Percentiles rank a stretch among this genome's conserved stretches.
Conservation (phyloP, 2,329 filamentous ascomycete genomes). For the Cercospora janseana region DNA sequence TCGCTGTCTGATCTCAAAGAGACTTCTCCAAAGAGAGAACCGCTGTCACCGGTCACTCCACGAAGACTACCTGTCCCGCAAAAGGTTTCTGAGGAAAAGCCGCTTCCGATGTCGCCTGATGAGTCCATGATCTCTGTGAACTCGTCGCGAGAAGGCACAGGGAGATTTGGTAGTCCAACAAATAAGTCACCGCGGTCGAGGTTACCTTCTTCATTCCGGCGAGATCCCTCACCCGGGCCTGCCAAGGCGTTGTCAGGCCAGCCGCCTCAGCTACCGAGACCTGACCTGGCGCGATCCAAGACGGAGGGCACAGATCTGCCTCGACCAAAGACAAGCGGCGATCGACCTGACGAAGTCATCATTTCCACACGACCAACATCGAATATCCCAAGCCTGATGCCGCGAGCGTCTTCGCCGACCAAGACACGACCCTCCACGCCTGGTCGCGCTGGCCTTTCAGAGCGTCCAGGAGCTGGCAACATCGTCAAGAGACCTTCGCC, state of each 20-base stretch:
- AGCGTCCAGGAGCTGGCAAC: constrained; percentile 51
- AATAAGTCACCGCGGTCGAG: constrained; percentile 36
- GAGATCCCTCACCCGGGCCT: constrained; percentile 44
- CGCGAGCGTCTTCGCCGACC: constrained; percentile 38
- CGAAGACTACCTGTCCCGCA: constrained; percentile 27
- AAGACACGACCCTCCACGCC: constrained; percentile 44
- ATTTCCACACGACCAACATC: constrained; percentile 39
- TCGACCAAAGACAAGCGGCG: constrained; percentile 33
- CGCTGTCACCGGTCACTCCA: constrained; percentile 26
- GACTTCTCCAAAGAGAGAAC: constrained; percentile 41
- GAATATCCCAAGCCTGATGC: constrained; percentile 49
- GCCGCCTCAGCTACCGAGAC: constrained; percentile 10
- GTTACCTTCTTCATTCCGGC: constrained; percentile 41
- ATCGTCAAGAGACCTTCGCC: constrained; percentile 62
- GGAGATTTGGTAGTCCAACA: constrained; percentile 43
- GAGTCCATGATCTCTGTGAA: constrained; percentile 33
- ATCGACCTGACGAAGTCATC: constrained; percentile 29
- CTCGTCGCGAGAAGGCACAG: constrained; percentile 39
- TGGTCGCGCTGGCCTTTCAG: constrained; percentile 50
- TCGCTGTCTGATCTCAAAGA: constrained; percentile 82
- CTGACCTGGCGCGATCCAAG: constrained; percentile 36
- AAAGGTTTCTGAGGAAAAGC: constrained; percentile 30
- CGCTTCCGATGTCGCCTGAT: constrained; percentile 39
- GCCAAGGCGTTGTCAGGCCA: constrained; percentile 24
- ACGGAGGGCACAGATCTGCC: constrained; percentile 27